Evolutionary conservation across 176 grass and related monocot genomes (phyloP).

Genomic region (Calamus simplicifolius): DNA sequence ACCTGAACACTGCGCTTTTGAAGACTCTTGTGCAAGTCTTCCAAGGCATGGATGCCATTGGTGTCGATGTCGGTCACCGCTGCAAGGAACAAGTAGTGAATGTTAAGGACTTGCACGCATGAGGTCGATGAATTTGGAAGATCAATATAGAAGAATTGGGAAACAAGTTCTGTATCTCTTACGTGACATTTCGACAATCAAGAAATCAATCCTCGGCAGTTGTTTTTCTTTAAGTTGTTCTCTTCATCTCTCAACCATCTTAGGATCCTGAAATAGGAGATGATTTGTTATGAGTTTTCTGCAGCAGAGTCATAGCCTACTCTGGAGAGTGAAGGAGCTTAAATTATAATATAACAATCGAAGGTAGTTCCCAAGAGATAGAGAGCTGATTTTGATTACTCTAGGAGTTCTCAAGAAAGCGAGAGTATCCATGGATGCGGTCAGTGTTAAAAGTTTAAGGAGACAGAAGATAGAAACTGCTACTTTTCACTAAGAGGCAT

Average conservation of each 20-base stretch:
- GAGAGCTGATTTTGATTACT: too few species aligned
- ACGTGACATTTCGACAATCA: conserved; percentile 88
- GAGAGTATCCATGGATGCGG: too few species aligned
- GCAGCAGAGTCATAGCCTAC: too few species aligned
- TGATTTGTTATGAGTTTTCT: too few species aligned
- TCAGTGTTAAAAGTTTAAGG: too few species aligned
- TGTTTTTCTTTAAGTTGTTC: conserved; percentile 33
- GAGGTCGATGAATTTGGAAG: not conserved
- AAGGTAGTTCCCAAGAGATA: too few species aligned
- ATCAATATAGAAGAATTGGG: not conserved
- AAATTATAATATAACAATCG: too few species aligned
- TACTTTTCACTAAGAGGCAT: too few species aligned
- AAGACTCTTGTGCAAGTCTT: conserved; percentile 43
- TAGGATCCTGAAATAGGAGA: conserved; percentile 54
- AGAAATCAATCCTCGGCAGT: conserved; percentile 32
- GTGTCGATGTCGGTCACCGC: conserved; percentile 85
- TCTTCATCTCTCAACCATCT: conserved; percentile 88
- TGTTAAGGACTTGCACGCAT: not conserved
- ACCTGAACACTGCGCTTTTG: conserved; percentile 65
- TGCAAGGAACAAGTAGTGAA: conserved; percentile 15
- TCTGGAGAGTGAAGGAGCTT: too few species aligned
- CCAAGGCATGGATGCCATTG: conserved; percentile 63
- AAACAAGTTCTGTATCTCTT: conserved; percentile 19
- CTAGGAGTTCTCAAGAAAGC: too few species aligned
- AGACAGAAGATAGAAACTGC: too few species aligned